These are phyloP conservation scores for Neoarthrinium moseri DNA, from an alignment of 2,329 filamentous ascomycete genomes.

Conservation along the genomic window DNA sequence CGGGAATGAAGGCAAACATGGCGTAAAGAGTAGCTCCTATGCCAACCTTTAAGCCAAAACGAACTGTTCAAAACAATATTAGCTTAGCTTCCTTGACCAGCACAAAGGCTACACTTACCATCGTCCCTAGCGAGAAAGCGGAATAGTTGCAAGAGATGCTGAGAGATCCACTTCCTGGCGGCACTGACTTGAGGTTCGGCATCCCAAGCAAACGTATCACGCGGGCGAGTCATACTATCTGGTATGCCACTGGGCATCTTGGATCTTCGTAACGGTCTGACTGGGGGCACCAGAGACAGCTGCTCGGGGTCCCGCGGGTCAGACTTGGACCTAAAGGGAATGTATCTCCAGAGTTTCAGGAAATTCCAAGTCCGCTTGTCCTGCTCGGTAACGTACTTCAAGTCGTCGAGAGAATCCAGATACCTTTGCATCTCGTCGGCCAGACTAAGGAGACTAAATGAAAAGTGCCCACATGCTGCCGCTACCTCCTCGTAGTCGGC, in stretches of 20 bases:
- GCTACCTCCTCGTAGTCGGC: slow-evolving; percentile 97
- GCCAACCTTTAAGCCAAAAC: slow-evolving; percentile 90
- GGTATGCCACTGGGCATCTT: slow-evolving; percentile 57
- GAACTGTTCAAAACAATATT: slow-evolving; percentile 34
- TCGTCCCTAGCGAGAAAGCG: slow-evolving; percentile 54
- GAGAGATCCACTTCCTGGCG: slow-evolving; percentile 43
- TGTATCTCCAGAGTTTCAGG: slow-evolving; percentile 71
- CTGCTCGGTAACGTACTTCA: slow-evolving; percentile 69
- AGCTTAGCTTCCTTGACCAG: slow-evolving; percentile 13
- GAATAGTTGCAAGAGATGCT: slow-evolving; percentile 42
- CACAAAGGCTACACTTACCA: slow-evolving; percentile 30
- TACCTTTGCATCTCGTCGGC: slow-evolving; percentile 86
- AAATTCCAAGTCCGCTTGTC: slow-evolving; percentile 74
- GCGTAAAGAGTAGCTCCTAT: slow-evolving; percentile 87
- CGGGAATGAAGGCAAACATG: slow-evolving; percentile 79
- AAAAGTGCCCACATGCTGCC: slow-evolving; percentile 96
- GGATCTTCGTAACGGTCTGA: slow-evolving; percentile 50
- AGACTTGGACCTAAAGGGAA: slow-evolving; percentile 27
- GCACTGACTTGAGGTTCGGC: slow-evolving; percentile 42
- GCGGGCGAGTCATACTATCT: slow-evolving; percentile 48
- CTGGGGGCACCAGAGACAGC: slow-evolving; percentile 36
- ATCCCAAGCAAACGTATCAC: slow-evolving; percentile 56
- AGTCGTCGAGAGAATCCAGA: slow-evolving; percentile 78
- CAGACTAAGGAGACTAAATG: slow-evolving; percentile 86
- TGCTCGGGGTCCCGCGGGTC: slow-evolving; percentile 41